Base-by-base conservation (phyloP, 352 stramenopile species). In the Phytophthora melonis region DNA sequence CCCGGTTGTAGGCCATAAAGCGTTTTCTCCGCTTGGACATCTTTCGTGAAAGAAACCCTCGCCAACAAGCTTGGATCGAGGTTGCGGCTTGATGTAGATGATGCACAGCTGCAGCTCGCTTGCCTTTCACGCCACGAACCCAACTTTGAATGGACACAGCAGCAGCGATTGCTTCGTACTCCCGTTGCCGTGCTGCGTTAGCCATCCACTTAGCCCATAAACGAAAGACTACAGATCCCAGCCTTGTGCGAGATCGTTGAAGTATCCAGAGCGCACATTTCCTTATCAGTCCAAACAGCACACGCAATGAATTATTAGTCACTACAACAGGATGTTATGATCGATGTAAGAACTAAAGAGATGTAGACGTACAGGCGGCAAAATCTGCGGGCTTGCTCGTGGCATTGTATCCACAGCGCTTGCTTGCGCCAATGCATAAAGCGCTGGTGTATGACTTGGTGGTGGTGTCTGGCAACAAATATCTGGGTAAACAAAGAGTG, bases 141-240 rank as follows among this genome's bases (percentile, higher is more conserved):
- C 83, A 91, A n/a, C 81, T 90, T 68, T 93, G 86, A 49, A 94
- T 77, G 1, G 72, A 77, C 13, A 84, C 45, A 16, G 72, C 45
- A n/a, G 80, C 83, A 19, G 84, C 87, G 13, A 90, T 62, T 1
- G 36, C 13, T 63, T 93, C 87, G 14, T 78, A 41, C 0, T 84
- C 72, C 1, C 30, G 71, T 49, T 92, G 63, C 14, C 83, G 56
- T 11, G 36, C 16, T 0, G 64, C 32, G 14, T 54, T 21, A 9
- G 34, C 8, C 21, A 61, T 73, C 86, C 86, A 93, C 4, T 54
- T 54, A 0, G 59, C 21, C 84, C 81, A 93, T 4, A 63, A 61
- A 4, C 50, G 55, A 23, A 75, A 65, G 0, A 86, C 45, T 45
- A 78, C 72, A 7, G 9, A 19, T 19, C 62, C 61, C 13, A 92